Base-by-base conservation (phyloP, 352 stramenopile species). In the Plasmopara muralis region DNA sequence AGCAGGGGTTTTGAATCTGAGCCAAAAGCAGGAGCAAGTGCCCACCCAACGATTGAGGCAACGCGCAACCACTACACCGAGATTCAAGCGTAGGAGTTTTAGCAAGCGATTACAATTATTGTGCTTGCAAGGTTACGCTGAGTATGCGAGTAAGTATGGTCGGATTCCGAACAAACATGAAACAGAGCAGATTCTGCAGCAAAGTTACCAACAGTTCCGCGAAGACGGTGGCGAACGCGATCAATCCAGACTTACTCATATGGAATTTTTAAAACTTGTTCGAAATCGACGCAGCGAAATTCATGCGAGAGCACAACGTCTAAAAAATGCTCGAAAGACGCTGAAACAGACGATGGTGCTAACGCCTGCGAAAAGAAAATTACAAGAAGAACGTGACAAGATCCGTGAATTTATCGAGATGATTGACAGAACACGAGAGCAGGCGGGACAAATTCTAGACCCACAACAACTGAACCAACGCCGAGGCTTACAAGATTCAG, bases 221-320 rank as follows among this genome's bases (percentile, higher is more conserved):
- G 65, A 68, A 46, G 70, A 76, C 10, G 77, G 74, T 16, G 74
- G 77, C 10, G 53, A 60, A 2, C 43, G 61, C 0, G 63, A 83
- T 20, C 70, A 88, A 43, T 74, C 74, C 33, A 57, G 64, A 37
- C 62, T 86, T 14, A 66, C 71, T 9, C 61, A 78, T 14, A 43
- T 46, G 1, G 77, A 86, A 50, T 88, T 88, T 37, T 66, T 88
- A 28, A 86, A 85, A 40, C 66, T 88, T 43, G 82, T 88, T 44
- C 55, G 77, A 34, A 88, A 88, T 48, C 66, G 77, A 47, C 74
- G 77, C 30, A 59, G 72, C 40, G 77, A 88, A 55, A 78, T 82
- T 48, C 55, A 82, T 40, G 60, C 55, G 18, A 61, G 68, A n/a
- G 53, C 65, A 10, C 56, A 66, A n/a, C 68, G 62, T 12, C 54